Evolutionary conservation across 306 rosid genomes (phyloP), one percentile per base, ranked within the genome.

Genomic region (Cotoneaster glaucophyllus): DNA sequence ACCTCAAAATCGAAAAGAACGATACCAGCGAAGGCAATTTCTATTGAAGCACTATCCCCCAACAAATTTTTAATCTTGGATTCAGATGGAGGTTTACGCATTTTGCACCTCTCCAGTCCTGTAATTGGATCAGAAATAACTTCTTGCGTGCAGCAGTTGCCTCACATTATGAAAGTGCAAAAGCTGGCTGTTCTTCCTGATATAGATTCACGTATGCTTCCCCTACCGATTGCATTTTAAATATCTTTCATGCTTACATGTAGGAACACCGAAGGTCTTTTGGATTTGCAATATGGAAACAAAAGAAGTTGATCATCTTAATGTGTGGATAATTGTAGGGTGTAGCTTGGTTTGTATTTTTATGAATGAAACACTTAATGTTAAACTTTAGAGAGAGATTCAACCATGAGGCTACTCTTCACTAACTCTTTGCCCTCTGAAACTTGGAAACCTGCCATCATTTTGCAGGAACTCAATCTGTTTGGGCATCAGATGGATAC

Each of bases 401-500:
- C 50, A 48, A 64, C 74, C 45, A 64, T 54, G 37, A 67, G 64
- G 50, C 71, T 34, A 48, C 25, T 63, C 11, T 48, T 78, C 41
- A 12, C 63, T 37, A 58, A 45, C 41, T 52, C 68, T 50, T 70
- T 74, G 63, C 74, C 43, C 64, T 39, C 31, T 34, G 66, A 72
- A 24, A 62, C 70, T 84, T 75, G 77, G 82, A 29, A 22, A 1
- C 17, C 54, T 73, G 29, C 75, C n/a, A 78, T 78, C 64, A 11
- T n/a, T 79, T 85, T 83, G 83, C 87, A 93, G 98, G 81, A 78
- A 81, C 89, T 45, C 98, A 86, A 81, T 86, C 89, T 81, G 82
- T 87, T 69, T 93, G 98, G 98, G 83, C 88, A 76, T 90, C 98
- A 74, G 97, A 91, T 84, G 96, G 97, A 79, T 64, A 61, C 65